Evolutionary conservation across 805 yeast species (phyloP), one percentile per base, ranked within the genome.

Genomic region (Cyberlindnera maclurae): DNA sequence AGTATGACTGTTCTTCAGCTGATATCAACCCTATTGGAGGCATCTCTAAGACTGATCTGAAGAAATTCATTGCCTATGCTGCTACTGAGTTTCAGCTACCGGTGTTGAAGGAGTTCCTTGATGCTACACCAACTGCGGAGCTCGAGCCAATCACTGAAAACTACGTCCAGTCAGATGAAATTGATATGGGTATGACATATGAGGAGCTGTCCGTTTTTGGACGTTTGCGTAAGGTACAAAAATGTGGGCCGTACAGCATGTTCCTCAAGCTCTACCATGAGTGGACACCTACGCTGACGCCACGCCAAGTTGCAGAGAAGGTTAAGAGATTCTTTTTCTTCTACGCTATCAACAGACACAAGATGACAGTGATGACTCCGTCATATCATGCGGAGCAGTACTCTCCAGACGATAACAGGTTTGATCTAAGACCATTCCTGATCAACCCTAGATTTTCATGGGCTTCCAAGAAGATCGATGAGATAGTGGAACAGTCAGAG

Each of bases 11-110:
- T 60, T 89, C 97, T 4, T 80, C 95, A 13, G 98, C 98, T 1
- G 99, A 93, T 64, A 76, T 93, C 43, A 93, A 93, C 57, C 99
- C 99, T 20, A 94, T 93, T 49, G 99, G 99, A n/a, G 96, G 97
- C 27, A 86, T 93, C 31, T 90, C 98, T 12, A 93, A 93, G 58
- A 87, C 88, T 1, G 99, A 94, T 56, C 67, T 93, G 57, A 88
- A 86, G 57, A 69, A 74, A 37, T 93, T 94, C 53, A 93, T 93
- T 37, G 75, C 69, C 3, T 93, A 87, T 75, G 87, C 97, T 0
- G 70, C 76, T 26, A 58, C 54, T 6, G 67, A 73, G 39, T 90
- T 82, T 57, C 71, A 83, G 1, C 57, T 90, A 54, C 96, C 96
- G 4, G 72, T 93, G 16, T 66, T 93, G 47, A 63, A 71, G 32